Percentiles rank a stretch among this genome's conserved stretches.
phyloP scores from a whole-genome alignment of 257 asterid species.

The Salvia splendens region DNA sequence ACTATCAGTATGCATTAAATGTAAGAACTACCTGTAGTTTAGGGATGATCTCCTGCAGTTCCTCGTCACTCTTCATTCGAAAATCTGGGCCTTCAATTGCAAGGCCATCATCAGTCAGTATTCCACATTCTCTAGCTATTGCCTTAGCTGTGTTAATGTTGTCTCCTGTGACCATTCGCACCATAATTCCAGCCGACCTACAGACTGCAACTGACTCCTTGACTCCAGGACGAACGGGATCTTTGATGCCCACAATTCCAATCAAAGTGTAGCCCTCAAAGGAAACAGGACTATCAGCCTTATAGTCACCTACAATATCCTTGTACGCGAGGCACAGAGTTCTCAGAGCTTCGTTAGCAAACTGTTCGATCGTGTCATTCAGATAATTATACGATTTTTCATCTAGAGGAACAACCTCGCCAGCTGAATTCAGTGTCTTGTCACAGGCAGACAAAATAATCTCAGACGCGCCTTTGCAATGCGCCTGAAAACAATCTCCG shows the following conservation, averaged over 20 bases:
- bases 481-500: constrained; percentile 61
- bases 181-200: constrained; percentile 76
- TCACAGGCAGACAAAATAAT: constrained; percentile 80
- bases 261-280: constrained; percentile 74
- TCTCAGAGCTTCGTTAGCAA: constrained; percentile 81
- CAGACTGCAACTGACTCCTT: constrained; percentile 87
- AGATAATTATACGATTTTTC: constrained; percentile 41
- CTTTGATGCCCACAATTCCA: constrained; percentile 84
- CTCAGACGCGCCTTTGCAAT: constrained; percentile 91
- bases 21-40: constrained; percentile 61
- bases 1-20: background rate
- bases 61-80: constrained; percentile 63
- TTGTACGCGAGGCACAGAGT: constrained; percentile 82
- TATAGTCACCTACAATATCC: constrained; percentile 53
- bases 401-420: constrained; percentile 64
- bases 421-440: constrained; percentile 51
- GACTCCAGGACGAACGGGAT: constrained; percentile 91
- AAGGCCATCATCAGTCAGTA: constrained; percentile 70
- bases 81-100: constrained; percentile 92
- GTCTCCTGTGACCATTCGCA: constrained; percentile 93
- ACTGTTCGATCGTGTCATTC: constrained; percentile 60
- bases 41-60: constrained; percentile 71
- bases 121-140: constrained; percentile 92
- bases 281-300: constrained; percentile 52
- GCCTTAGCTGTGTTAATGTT: constrained; percentile 92